phyloP scores from a whole-genome alignment of 169 alveolate species.

The Eimeria praecox region DNA sequence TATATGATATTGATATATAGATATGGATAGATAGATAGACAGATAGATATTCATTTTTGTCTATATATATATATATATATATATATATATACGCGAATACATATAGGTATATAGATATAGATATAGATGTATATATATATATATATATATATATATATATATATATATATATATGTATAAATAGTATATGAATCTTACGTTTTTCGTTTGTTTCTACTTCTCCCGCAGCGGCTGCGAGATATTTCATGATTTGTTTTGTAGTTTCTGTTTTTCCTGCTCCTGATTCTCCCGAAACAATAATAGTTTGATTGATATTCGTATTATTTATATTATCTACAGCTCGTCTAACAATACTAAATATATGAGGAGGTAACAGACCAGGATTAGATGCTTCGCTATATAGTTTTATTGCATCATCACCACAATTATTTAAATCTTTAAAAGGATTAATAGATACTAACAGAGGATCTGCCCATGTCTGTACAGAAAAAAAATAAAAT shows the following conservation, averaged over 20 bases:
- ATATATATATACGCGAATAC: too few species aligned
- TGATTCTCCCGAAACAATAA: conserved; percentile 98
- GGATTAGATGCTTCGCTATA: conserved; percentile 87
- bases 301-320: conserved; percentile 90
- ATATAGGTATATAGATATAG: too few species aligned
- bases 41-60: too few species aligned
- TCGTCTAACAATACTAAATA: conserved; percentile 89
- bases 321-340: conserved; percentile 81
- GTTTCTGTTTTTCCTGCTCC: conserved; percentile 99
- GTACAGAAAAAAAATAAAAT: too few species aligned
- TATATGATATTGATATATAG: too few species aligned
- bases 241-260: conserved; percentile 87
- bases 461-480: conserved; percentile 94
- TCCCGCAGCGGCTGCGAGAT: conserved; percentile 49
- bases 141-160: too few species aligned
- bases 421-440: conserved; percentile 90
- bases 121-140: too few species aligned
- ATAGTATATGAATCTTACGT: too few species aligned
- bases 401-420: conserved; percentile 86
- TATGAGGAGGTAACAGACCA: conserved; percentile 90
- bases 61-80: too few species aligned
- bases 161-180: too few species aligned
- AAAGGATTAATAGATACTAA: conserved; percentile 94
- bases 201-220: neutral
- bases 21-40: too few species aligned